Conservation (phyloP, 257 asterid genomes). For the Solanum bukasovii region DNA sequence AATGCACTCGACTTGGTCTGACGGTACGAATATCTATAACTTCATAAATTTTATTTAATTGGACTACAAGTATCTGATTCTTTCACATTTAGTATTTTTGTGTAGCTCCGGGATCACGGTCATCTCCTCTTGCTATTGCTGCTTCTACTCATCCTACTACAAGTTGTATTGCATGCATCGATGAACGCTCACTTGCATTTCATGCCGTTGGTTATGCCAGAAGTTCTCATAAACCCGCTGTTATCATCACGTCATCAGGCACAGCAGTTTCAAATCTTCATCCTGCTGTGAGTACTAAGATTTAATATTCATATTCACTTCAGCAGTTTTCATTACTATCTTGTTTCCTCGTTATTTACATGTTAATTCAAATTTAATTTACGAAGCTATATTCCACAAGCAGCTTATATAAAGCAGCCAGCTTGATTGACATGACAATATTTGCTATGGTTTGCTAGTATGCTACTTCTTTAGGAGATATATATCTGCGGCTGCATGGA, state of each 20-base stretch:
- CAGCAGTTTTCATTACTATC: neutral
- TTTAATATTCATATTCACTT: neutral
- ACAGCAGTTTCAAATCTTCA: conserved; percentile 95
- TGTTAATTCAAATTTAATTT: neutral
- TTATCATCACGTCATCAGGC: conserved; percentile 90
- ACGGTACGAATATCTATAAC: conserved; percentile 49
- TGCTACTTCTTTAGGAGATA: neutral
- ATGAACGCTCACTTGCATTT: conserved; percentile 92
- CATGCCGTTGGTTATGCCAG: conserved; percentile 96
- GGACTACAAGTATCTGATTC: conserved; percentile 19
- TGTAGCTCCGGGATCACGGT: conserved; percentile 97
- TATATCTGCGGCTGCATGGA: neutral
- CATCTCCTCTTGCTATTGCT: conserved; percentile 94
- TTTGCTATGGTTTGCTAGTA: neutral
- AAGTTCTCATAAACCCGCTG: conserved; percentile 82
- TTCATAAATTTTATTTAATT: neutral
- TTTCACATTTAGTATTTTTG: conserved; percentile 71
- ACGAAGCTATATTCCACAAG: neutral
- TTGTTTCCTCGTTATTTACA: neutral
- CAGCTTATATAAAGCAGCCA: neutral
- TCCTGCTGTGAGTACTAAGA: conserved; percentile 73
- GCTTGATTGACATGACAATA: neutral
- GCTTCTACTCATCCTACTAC: conserved; percentile 88
- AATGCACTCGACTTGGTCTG: conserved; percentile 89
- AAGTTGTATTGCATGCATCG: conserved; percentile 81